Percentiles rank a stretch among this genome's conserved stretches.
phyloP scores from a whole-genome alignment of 179 eudicot genomes.

The Beta macrorhiza region DNA sequence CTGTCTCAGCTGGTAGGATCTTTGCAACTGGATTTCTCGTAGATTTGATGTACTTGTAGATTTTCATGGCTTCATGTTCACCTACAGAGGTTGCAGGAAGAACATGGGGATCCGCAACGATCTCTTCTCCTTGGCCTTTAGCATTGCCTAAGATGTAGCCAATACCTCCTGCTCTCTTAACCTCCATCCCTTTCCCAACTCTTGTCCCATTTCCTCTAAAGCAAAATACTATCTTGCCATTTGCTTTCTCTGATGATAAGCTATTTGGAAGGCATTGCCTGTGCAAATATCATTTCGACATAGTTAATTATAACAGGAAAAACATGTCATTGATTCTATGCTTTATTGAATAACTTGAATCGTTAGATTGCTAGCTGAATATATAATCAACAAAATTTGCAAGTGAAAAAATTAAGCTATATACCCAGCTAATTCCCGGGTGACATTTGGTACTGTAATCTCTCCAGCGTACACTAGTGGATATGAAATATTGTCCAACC shows the following conservation, averaged over 20 bases:
- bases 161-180: slow-evolving; percentile 75
- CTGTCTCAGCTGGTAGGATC: slow-evolving; percentile 53
- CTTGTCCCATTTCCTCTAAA: slow-evolving; percentile 69
- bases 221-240: slow-evolving; percentile 75
- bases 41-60: slow-evolving; percentile 60
- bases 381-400: neutral
- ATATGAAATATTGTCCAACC: slow-evolving; percentile 52
- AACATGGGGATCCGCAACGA: slow-evolving; percentile 62
- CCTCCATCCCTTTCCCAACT: slow-evolving; percentile 74
- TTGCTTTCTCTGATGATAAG: slow-evolving; percentile 54
- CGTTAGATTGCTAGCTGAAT: neutral
- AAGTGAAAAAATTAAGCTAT: neutral
- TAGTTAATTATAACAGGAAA: no score
- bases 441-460: slow-evolving; percentile 45
- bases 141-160: slow-evolving; percentile 68
- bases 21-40: slow-evolving; percentile 51
- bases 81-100: slow-evolving; percentile 81
- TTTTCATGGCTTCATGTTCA: slow-evolving; percentile 35
- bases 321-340: neutral
- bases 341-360: neutral
- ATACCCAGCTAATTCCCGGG: slow-evolving; percentile 53
- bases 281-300: neutral
- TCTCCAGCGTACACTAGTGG: slow-evolving; percentile 80
- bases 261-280: slow-evolving; percentile 68
- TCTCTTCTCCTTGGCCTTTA: slow-evolving; percentile 49